phyloP scores from a whole-genome alignment of 768 basidiomycete genomes.

The Chalciporus chontae region DNA sequence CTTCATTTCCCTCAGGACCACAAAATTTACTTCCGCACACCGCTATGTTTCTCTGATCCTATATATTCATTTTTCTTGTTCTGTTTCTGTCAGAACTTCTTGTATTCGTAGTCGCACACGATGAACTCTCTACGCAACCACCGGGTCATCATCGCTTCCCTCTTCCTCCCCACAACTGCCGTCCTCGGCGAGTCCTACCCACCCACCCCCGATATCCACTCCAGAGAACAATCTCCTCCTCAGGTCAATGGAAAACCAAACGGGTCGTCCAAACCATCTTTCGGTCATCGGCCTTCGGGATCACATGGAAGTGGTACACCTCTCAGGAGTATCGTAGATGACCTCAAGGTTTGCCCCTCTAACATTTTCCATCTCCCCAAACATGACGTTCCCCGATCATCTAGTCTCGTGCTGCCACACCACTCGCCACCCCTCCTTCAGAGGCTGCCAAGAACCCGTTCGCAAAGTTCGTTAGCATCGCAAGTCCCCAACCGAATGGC shows the following conservation, averaged over 20 bases:
- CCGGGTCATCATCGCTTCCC: conserved; percentile 76
- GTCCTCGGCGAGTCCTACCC: conserved; percentile 54
- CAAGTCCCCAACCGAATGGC: conserved; percentile 20
- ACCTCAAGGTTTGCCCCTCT: conserved; percentile 53
- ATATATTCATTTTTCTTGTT: background rate
- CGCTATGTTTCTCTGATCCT: background rate
- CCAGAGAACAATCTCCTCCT: conserved; percentile 15
- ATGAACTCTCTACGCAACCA: conserved; percentile 76
- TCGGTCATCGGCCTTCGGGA: conserved; percentile 17
- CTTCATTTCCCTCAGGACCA: background rate
- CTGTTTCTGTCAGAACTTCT: too few relatives aligned
- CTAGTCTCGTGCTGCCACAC: conserved; percentile 41
- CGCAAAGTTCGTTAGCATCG: conserved; percentile 41
- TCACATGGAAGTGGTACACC: conserved; percentile 31
- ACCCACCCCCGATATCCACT: conserved; percentile 43
- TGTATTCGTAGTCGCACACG: background rate
- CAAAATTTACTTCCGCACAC: background rate
- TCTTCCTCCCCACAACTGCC: conserved; percentile 76
- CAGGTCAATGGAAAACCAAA: background rate
- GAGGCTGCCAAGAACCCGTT: conserved; percentile 63
- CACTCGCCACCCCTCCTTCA: conserved; percentile 37
- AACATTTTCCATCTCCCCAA: background rate
- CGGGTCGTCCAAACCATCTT: conserved; percentile 7
- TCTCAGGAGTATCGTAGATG: conserved; percentile 73
- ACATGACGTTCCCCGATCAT: background rate